Conservation (phyloP, 202 grass and related monocot species). For the Dendrocalamus latiflorus region DNA sequence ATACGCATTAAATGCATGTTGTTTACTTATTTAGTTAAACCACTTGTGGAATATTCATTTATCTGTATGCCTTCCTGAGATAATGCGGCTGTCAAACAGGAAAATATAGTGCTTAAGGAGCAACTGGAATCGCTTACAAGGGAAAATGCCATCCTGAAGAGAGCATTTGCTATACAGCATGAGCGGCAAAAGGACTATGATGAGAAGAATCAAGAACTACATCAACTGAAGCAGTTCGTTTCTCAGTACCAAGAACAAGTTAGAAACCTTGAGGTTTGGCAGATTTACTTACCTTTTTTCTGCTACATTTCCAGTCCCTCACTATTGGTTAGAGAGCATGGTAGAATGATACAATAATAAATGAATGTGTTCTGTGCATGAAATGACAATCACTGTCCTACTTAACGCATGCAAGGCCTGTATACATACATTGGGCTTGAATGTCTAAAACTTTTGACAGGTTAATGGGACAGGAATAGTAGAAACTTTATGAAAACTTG, state of each 20-base stretch:
- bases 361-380: background rate
- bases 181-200: slow-evolving; percentile 50
- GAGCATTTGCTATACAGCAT: slow-evolving; percentile 43
- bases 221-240: slow-evolving; percentile 33
- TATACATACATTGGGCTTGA: background rate
- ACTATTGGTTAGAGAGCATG: background rate
- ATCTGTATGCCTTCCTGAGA: background rate
- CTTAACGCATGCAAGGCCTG: background rate
- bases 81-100: slow-evolving; percentile 14
- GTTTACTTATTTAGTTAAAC: background rate
- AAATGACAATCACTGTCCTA: background rate
- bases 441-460: background rate
- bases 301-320: background rate
- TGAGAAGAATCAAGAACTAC: slow-evolving; percentile 37
- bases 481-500: background rate
- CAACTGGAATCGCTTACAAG: slow-evolving; percentile 35
- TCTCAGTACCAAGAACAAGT: slow-evolving; percentile 50
- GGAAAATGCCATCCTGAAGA: slow-evolving; percentile 43
- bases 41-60: background rate
- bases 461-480: background rate
- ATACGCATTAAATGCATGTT: background rate
- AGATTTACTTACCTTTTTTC: background rate
- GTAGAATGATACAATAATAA: background rate
- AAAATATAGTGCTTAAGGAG: slow-evolving; percentile 42
- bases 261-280: slow-evolving; percentile 40